Base-by-base conservation (phyloP, 2,329 filamentous ascomycete genomes). In the Dothiorella sarmentorum region DNA sequence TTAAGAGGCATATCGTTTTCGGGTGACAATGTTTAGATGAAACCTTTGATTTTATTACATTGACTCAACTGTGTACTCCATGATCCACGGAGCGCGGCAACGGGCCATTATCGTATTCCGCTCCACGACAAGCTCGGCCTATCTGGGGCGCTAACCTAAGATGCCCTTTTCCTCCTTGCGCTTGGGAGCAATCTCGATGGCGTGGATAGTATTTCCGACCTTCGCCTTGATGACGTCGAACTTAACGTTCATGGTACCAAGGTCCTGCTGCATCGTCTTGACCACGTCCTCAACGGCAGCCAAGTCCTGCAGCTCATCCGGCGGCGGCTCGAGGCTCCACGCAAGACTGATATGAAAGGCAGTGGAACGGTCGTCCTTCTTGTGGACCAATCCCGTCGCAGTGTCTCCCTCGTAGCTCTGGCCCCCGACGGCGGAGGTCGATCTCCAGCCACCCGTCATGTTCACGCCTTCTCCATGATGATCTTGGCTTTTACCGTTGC, bases 321-420 rank as follows among this genome's bases (percentile, higher is more conserved):
- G 40, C 13, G 58, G 43, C 15, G 31, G 20, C 26, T 63, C 56
- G 22, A 75, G 63, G 43, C 69, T 88, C 94, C 93, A 97, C 0
- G 88, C 94, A 58, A 99, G 84, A 44, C 91, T 96, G 61, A 97
- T 77, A 73, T 99, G 94, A 68, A 97, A 97, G 20, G 82, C 84
- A 49, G 79, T 71, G 4, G 80, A 80, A 56, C 72, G 71, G 64
- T 84, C 79, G 31, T 66, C 58, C 7, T 65, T 58, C 11, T 11
- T 18, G 24, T 33, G 17, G 7, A 58, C 33, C 9, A 49, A 17
- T 3, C 26, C 31, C 20, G 58, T 22, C 10, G 66, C 64, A 7
- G 70, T 63, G 47, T 69, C 33, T 17, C 63, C 57, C 5, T n/a
- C 60, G 4, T 38, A 29, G 3, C 35, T 40, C 18, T 58, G 22